Evolutionary conservation across 2,329 filamentous ascomycete genomes (phyloP), one percentile per base, ranked within the genome.

Genomic region (Botrytis pseudocinerea): DNA sequence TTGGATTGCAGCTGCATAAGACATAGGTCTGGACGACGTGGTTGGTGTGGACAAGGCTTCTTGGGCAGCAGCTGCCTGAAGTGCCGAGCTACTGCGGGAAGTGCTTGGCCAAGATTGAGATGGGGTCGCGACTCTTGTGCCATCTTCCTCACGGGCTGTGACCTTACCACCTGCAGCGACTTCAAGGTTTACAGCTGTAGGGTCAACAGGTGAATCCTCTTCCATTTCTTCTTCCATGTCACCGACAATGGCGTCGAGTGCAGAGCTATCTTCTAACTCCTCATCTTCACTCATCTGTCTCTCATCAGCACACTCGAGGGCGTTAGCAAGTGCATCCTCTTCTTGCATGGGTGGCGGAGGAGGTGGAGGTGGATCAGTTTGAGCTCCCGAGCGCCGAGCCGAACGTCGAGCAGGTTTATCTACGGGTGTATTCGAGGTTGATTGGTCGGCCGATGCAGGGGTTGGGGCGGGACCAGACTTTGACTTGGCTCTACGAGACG

Each of bases 241-340:
- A 74, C 95, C 94, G n/a, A 98, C 91, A 74, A 98, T 92, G 35
- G 93, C 91, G 81, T 97, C 93, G 69, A 98, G 84, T 9, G 92
- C 90, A 76, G 87, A 87, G 63, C 83, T 69, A 46, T 93, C 91
- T 25, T 90, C 90, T 72, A 90, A 85, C 25, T 90, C 89, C 2
- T 91, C 90, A 25, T 93, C 91, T 51, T 93, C 92, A 22, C 91
- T 91, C 20, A 98, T 82, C 71, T 93, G 93, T 80, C 92, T 92
- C 83, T 98, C 95, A 80, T 98, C 95, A 12, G 94, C 95, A 81
- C 95, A 98, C 83, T 98, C 96, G 5, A 98, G 85, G 4, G 92
- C 91, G 77, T 92, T 90, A 73, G 92, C 87, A 54, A 89, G 82
- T 70, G 87, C 86, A 69, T 93, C 90, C 3, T 88, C 86, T 25